phyloP scores from a whole-genome alignment of 805 yeast genomes.

The Suhomyces tanzawaensis region DNA sequence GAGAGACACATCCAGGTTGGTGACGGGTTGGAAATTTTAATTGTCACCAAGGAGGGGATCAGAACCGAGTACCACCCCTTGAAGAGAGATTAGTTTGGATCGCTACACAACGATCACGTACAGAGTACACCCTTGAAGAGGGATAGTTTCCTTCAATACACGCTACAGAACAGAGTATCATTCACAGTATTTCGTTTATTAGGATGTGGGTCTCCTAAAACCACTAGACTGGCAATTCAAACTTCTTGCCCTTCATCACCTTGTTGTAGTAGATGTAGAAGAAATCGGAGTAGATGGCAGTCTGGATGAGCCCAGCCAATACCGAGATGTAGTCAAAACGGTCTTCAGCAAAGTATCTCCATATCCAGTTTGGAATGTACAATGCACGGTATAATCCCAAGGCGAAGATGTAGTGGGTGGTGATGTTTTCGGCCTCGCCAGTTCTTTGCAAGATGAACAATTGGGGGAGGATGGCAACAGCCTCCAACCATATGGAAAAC shows the following conservation, averaged over 20 bases:
- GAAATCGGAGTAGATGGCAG: conserved; percentile 88
- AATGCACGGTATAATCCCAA: conserved; percentile 86
- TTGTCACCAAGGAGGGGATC: conserved; percentile 92
- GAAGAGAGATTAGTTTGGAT: conserved; percentile 70
- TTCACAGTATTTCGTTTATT: not conserved
- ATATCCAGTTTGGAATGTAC: conserved; percentile 93
- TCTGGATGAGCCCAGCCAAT: conserved; percentile 80
- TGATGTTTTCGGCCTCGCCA: conserved; percentile 83
- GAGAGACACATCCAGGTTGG: conserved; percentile 99
- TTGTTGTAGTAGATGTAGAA: conserved; percentile 81
- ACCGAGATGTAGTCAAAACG: conserved; percentile 69
- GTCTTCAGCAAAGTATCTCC: conserved; percentile 68
- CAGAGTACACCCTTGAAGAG: no score
- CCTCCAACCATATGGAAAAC: conserved; percentile 88
- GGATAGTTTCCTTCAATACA: not conserved
- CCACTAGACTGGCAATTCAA: conserved; percentile 64
- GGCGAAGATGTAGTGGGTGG: conserved; percentile 91
- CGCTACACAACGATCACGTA: no score
- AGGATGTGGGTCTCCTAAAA: not conserved
- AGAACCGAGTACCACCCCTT: conserved; percentile 78
- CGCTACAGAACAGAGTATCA: not conserved
- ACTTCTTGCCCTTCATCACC: conserved; percentile 76
- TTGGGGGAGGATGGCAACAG: conserved; percentile 91
- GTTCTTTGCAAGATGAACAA: conserved; percentile 84
- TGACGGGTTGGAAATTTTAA: conserved; percentile 87